These are phyloP conservation scores for Moniliophthora roreri DNA, from an alignment of 1,284 basidiomycete genomes.

Conservation along the genomic window DNA sequence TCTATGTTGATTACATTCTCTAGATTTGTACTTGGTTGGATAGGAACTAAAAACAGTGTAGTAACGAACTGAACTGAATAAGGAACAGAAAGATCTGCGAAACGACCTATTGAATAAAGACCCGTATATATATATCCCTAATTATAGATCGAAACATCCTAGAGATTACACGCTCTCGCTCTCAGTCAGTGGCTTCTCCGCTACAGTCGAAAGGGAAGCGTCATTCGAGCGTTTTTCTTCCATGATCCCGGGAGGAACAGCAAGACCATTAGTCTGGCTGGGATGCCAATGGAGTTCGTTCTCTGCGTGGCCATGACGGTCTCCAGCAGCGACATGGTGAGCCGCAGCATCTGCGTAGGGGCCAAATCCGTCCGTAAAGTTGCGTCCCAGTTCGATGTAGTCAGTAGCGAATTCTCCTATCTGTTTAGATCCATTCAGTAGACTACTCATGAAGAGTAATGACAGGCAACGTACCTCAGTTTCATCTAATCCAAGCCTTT, in stretches of 20 bases:
- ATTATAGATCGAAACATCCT: no score
- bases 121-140: no score
- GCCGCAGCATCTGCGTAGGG: constrained; percentile 15
- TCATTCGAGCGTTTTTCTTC: no score
- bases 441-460: not conserved
- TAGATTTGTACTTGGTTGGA: no score
- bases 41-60: no score
- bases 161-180: no score
- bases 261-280: constrained; percentile 12
- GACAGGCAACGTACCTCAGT: constrained; percentile 58
- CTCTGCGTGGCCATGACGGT: constrained; percentile 47
- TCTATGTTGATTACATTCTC: no score
- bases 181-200: not conserved
- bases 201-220: not conserved
- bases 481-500: constrained; percentile 88
- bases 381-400: constrained; percentile 75
- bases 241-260: no score
- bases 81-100: no score
- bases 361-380: constrained; percentile 60
- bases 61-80: no score
- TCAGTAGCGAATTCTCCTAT: constrained; percentile 79
- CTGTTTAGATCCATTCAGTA: constrained; percentile 30
- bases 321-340: constrained; percentile 39
- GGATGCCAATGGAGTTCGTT: constrained; percentile 12
- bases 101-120: no score